A percentile compares a stretch with the other conserved stretches of the same genome.
Conservation (phyloP, 2,329 filamentous ascomycete genomes). For the Colletotrichum tropicicola region DNA sequence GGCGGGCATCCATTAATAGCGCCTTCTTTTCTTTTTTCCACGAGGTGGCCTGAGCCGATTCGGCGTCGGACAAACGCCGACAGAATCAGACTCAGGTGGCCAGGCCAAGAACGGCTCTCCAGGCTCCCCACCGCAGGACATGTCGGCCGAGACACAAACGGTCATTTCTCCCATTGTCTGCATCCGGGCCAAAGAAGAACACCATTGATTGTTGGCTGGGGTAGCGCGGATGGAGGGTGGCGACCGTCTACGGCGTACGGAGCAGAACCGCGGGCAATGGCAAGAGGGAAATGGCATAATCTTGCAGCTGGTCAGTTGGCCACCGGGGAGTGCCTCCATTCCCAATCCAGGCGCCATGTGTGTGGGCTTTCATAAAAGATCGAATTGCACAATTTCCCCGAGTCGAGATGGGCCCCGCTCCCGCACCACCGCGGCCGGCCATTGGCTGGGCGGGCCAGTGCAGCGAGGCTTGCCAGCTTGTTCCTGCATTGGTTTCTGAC, state of each 20-base stretch:
- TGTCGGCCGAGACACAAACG: slow-evolving; percentile 24
- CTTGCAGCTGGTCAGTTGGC: neutral
- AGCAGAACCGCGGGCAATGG: no score
- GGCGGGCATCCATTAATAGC: neutral
- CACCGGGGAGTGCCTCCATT: slow-evolving; percentile 2
- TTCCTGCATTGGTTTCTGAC: slow-evolving; percentile 20
- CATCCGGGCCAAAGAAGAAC: neutral
- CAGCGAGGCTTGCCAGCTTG: neutral
- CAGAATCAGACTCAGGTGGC: neutral
- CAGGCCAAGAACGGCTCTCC: neutral
- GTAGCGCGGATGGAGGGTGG: no score
- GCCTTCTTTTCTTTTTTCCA: neutral
- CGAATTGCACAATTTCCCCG: slow-evolving; percentile 29
- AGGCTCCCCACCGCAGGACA: neutral
- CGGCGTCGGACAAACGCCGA: neutral
- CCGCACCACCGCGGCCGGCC: neutral
- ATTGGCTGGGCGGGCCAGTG: slow-evolving; percentile 1
- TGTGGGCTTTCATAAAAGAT: slow-evolving; percentile 27
- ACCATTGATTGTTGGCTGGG: slow-evolving; percentile 15
- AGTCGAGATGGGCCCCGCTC: neutral
- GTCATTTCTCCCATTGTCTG: neutral
- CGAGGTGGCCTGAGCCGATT: neutral
- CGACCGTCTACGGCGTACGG: neutral
- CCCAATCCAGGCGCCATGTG: neutral
- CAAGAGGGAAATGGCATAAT: slow-evolving; percentile 3